Evolutionary conservation across 257 asterid species (phyloP), one percentile per base, ranked within the genome.

Genomic region (Lycium barbarum): DNA sequence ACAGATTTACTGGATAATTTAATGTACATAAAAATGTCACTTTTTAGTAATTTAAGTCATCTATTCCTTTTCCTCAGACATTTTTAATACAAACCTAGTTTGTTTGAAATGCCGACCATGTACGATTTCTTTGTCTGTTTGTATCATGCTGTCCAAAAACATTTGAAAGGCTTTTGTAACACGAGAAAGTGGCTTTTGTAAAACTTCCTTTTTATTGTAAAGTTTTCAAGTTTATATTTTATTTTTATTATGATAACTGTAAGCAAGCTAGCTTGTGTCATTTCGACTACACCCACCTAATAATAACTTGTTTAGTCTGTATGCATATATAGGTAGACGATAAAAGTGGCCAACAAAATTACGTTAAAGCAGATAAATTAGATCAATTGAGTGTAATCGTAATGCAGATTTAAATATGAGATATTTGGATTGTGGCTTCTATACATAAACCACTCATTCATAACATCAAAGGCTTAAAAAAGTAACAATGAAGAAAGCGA

Each of bases 31-130:
- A 22, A 20, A 12, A 49, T 74, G 81, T 49, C 40, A 74, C 81
- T 47, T 47, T 74, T 3, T 6, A 22, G 6, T 49, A 20, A 74
- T 74, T 20, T 74, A 74, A 74, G 57, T 49, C 35, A 20, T 74
- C 13, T 49, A 22, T 22, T 74, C 40, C 43, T 49, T 73, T 74
- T 49, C 6, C 62, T 74, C 61, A 49, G 20, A 20, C 11, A 6
- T 11, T 13, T 74, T 66, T 73, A 11, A 70, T 70, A 68, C 38
- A 38, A 49, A 11, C 9, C 20, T 49, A 22, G 14, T 49, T 74
- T 74, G 81, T 74, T 74, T 74, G 40, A 22, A 49, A 49, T 74
- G 81, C 81, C 81, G 81, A 74, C 81, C 81, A 74, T 74, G 61
- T 74, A 11, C 43, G 43, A 74, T 11, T 11, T 49, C 7, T 13